phyloP scores from a whole-genome alignment of 352 stramenopile genomes.

The Elongisporangium anandrum region DNA sequence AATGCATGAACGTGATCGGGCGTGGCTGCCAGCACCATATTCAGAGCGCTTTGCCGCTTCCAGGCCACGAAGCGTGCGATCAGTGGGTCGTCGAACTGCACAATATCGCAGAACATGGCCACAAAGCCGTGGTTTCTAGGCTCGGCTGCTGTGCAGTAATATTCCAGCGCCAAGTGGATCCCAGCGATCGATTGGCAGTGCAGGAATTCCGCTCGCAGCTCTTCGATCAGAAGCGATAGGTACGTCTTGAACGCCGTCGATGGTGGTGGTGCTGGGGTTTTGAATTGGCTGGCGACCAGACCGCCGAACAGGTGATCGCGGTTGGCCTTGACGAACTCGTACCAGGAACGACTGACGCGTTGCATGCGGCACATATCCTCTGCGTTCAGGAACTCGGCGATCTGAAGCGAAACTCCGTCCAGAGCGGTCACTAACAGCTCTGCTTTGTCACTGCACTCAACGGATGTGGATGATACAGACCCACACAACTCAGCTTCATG shows the following conservation, averaged over 20 bases:
- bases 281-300: constrained; percentile 21
- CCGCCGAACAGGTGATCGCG: constrained; percentile 29
- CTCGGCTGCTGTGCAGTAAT: constrained; percentile 43
- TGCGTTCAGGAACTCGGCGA: constrained; percentile 49
- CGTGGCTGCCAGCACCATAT: constrained; percentile 56
- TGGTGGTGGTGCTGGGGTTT: constrained; percentile 9
- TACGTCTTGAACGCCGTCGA: constrained; percentile 49
- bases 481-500: not conserved
- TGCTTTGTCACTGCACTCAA: constrained; percentile 1
- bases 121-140: constrained; percentile 53
- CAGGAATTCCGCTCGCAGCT: constrained; percentile 38
- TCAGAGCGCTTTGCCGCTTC: constrained; percentile 52
- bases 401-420: constrained; percentile 43
- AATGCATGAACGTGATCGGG: constrained; percentile 60
- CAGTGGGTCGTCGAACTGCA: constrained; percentile 53
- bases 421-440: constrained; percentile 30
- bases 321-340: constrained; percentile 31
- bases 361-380: constrained; percentile 36
- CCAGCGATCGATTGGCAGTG: constrained; percentile 37
- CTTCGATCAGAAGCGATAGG: constrained; percentile 34
- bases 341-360: constrained; percentile 36
- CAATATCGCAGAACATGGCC: constrained; percentile 74
- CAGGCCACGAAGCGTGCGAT: constrained; percentile 54
- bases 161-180: constrained; percentile 38
- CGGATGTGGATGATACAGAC: not conserved